Evolutionary conservation across 2,329 filamentous ascomycete species (phyloP).

Genomic region (Aulographum hederae): DNA sequence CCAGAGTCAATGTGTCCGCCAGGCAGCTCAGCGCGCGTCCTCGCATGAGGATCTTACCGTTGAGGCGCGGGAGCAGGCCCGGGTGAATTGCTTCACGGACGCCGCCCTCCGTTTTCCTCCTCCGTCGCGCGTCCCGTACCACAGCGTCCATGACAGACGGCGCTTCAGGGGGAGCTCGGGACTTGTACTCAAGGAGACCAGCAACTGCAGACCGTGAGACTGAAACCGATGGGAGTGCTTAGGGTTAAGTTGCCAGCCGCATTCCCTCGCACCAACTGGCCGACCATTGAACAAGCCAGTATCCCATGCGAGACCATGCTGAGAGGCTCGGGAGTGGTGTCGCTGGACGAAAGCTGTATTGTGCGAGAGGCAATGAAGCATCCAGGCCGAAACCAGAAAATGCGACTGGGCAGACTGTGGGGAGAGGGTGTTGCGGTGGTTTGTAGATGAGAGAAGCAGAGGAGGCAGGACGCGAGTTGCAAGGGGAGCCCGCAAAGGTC

Average conservation of each 20-base stretch:
- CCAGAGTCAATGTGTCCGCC: constrained; percentile 54
- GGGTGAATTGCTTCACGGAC: constrained; percentile 31
- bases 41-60: constrained; percentile 56
- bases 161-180: no score
- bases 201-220: constrained; percentile 31
- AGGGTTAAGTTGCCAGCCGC: constrained; percentile 92
- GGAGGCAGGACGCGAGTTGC: no score
- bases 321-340: constrained; percentile 45
- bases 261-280: constrained; percentile 38
- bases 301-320: constrained; percentile 28
- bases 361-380: constrained; percentile 22
- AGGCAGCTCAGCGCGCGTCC: constrained; percentile 56
- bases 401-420: constrained; percentile 58
- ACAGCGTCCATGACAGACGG: constrained; percentile 6
- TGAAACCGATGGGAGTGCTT: constrained; percentile 58
- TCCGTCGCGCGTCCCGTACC: constrained; percentile 9
- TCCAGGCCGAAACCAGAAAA: constrained; percentile 46
- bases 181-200: constrained; percentile 7
- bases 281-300: constrained; percentile 16
- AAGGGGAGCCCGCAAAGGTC: no score
- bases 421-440: constrained; percentile 50
- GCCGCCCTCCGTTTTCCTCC: constrained; percentile 24
- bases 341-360: constrained; percentile 11
- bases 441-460: constrained; percentile 1
- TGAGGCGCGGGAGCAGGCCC: constrained; percentile 53